Evolutionary conservation across 208 protist genomes (phyloP).

Genomic region (Trichomonas tenax): DNA sequence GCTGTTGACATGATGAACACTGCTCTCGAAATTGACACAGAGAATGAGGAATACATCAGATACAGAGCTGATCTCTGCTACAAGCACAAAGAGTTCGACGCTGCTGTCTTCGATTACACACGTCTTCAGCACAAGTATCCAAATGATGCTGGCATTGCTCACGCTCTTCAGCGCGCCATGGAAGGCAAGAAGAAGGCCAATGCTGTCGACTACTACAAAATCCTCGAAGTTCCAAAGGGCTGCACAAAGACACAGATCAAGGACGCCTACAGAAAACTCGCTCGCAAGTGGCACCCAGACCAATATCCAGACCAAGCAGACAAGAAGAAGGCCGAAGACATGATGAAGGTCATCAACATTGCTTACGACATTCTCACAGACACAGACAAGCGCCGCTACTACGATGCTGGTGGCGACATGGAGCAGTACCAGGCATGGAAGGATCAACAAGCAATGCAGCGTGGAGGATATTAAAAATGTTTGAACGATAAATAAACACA

Average conservation of each 20-base stretch:
- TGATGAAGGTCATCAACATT: neutral
- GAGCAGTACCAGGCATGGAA: neutral
- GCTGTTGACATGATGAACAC: neutral
- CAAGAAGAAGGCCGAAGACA: neutral
- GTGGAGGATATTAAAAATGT: neutral
- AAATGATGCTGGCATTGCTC: neutral
- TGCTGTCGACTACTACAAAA: neutral
- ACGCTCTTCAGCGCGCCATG: neutral
- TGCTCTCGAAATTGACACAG: neutral
- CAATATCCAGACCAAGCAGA: neutral
- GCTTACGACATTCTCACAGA: neutral
- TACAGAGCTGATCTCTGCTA: neutral
- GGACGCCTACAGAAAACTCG: neutral
- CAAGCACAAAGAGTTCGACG: neutral
- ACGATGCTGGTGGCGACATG: neutral
- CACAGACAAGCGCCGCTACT: neutral
- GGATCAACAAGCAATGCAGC: neutral
- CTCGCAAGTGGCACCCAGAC: neutral
- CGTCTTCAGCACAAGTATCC: neutral
- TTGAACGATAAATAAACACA: neutral
- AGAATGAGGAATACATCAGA: neutral
- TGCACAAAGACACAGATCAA: neutral
- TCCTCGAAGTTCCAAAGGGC: neutral
- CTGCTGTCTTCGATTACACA: neutral
- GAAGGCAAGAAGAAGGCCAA: neutral